Evolutionary conservation across 495 filamentous ascomycete genomes (phyloP).

Genomic region (Tetracladium marchalianum): DNA sequence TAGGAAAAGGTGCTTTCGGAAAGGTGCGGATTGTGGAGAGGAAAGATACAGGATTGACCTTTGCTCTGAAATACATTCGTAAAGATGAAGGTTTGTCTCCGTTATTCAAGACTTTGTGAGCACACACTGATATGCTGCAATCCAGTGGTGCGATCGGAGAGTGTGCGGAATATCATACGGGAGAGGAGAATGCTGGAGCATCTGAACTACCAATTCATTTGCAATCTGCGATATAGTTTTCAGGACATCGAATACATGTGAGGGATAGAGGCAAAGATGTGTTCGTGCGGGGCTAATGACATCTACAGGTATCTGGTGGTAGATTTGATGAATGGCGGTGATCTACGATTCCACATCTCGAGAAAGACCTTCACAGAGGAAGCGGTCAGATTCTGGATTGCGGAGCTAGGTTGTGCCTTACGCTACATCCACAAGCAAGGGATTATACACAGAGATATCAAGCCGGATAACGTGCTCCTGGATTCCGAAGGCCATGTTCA

Average conservation of each 20-base stretch:
- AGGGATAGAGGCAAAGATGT: background rate
- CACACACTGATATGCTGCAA: conserved; percentile 9
- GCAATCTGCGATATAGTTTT: conserved; percentile 97
- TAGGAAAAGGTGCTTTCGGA: conserved; percentile 95
- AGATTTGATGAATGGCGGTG: conserved; percentile 96
- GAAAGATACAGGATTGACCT: conserved; percentile 71
- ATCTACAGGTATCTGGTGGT: conserved; percentile 82
- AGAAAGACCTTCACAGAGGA: conserved; percentile 97
- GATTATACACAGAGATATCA: conserved; percentile 93
- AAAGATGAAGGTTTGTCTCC: conserved; percentile 85
- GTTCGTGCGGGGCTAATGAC: background rate
- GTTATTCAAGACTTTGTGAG: background rate
- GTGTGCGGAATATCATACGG: conserved; percentile 94
- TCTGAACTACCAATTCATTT: conserved; percentile 94
- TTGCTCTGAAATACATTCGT: conserved; percentile 89
- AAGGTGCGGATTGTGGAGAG: conserved; percentile 98
- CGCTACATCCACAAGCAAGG: conserved; percentile 84
- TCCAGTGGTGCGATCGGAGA: conserved; percentile 90
- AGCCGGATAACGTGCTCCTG: conserved; percentile 92
- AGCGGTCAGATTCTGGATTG: conserved; percentile 92
- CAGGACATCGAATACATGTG: conserved; percentile 99
- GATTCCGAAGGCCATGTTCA: conserved; percentile 95
- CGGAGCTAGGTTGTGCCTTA: conserved; percentile 86
- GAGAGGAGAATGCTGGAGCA: conserved; percentile 97
- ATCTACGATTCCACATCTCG: conserved; percentile 95